Evolutionary conservation across 2,329 filamentous ascomycete species (phyloP).

Genomic region (Claviceps capensis): DNA sequence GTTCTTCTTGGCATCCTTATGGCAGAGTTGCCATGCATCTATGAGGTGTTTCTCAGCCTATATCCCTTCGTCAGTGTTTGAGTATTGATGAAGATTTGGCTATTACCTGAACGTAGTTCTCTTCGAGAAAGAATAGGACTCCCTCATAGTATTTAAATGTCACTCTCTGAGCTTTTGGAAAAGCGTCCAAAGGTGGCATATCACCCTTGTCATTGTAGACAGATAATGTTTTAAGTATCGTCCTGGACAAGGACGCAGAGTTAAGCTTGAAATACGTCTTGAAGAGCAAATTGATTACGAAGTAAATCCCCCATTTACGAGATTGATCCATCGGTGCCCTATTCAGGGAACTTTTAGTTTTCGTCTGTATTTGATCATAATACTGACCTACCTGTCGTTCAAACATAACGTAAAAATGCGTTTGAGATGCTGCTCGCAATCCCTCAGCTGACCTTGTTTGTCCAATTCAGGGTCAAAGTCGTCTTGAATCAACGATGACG

Average conservation of each 20-base stretch:
- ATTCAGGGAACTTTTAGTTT: conserved; percentile 2
- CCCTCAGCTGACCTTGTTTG: conserved; percentile 75
- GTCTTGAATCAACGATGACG: conserved; percentile 49
- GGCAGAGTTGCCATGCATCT: conserved; percentile 70
- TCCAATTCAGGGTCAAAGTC: conserved; percentile 66
- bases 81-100: neutral
- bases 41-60: conserved; percentile 70
- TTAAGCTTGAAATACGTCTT: conserved; percentile 98
- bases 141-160: conserved; percentile 96
- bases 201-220: conserved; percentile 59
- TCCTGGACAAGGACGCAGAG: conserved; percentile 77
- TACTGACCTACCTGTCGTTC: conserved; percentile 71
- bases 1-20: conserved; percentile 58
- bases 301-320: conserved; percentile 96
- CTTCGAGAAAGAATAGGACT: conserved; percentile 85
- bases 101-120: conserved; percentile 68
- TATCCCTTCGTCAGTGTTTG: neutral
- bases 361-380: neutral
- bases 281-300: conserved; percentile 86
- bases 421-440: conserved; percentile 82
- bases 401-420: conserved; percentile 84
- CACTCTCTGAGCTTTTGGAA: conserved; percentile 81
- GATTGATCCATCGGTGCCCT: conserved; percentile 77
- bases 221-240: conserved; percentile 70
- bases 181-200: conserved; percentile 64